These are phyloP conservation scores for Calonectria honghensis DNA, from an alignment of 2,329 filamentous ascomycete species.

Conservation along the genomic window DNA sequence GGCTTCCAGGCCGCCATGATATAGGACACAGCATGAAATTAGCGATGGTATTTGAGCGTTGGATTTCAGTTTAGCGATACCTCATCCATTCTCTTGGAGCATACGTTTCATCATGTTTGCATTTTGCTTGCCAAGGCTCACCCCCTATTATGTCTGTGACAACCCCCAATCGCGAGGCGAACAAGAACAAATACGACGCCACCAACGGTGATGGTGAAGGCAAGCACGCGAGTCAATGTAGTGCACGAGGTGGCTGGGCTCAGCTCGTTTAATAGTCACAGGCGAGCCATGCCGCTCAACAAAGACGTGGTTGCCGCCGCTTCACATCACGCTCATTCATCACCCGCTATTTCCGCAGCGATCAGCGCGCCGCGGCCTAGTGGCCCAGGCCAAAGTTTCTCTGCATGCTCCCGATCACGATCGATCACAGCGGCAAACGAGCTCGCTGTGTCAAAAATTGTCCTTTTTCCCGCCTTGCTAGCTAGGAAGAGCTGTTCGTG, in stretches of 20 bases:
- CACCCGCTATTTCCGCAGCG: background rate
- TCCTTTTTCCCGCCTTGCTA: background rate
- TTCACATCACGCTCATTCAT: background rate
- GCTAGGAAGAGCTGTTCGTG: background rate
- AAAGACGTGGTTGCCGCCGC: background rate
- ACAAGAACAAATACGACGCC: background rate
- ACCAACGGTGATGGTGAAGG: background rate
- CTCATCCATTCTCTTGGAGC: background rate
- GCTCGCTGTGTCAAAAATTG: no score
- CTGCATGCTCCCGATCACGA: background rate
- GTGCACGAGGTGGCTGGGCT: background rate
- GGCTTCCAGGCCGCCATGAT: background rate
- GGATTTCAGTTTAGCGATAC: background rate
- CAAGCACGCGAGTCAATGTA: background rate
- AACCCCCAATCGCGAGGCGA: background rate
- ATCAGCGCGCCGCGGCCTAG: background rate
- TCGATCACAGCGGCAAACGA: background rate
- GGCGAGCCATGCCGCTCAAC: background rate
- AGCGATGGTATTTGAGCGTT: constrained; percentile 5
- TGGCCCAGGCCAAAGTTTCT: background rate
- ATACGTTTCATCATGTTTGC: background rate
- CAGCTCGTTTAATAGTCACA: background rate
- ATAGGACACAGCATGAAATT: background rate
- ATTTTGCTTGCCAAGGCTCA: background rate
- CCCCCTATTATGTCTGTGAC: background rate